phyloP scores from a whole-genome alignment of 2,329 filamentous ascomycete genomes.

The Fusarium clavum region DNA sequence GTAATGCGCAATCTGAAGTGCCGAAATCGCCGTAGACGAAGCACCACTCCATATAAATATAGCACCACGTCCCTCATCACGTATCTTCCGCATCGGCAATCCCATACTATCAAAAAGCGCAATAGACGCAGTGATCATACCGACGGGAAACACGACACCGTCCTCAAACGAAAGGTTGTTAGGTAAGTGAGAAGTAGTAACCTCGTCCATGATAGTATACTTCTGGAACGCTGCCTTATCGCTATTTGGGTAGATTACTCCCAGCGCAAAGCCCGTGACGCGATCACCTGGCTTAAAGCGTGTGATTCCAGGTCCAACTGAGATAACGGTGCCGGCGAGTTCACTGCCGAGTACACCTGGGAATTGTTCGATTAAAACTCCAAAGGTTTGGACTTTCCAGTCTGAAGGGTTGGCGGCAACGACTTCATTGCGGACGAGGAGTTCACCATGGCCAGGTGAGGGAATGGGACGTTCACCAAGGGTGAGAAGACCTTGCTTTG shows the following conservation, averaged over 20 bases:
- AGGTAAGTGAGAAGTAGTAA: accelerated
- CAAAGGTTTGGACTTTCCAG: slow-evolving; percentile 51
- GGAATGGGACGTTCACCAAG: background rate
- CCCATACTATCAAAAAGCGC: background rate
- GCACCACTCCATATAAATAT: slow-evolving; percentile 51
- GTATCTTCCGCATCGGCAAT: slow-evolving; percentile 25
- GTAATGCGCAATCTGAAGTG: slow-evolving; percentile 22
- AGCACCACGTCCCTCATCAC: slow-evolving; percentile 38
- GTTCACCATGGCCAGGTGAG: background rate
- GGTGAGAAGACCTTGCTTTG: accelerated
- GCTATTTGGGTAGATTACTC: slow-evolving; percentile 46
- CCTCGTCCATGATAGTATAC: slow-evolving; percentile 44
- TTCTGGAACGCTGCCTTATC: slow-evolving; percentile 52
- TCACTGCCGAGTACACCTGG: slow-evolving; percentile 35
- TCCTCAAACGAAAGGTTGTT: slow-evolving; percentile 41
- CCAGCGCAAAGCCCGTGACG: slow-evolving; percentile 48
- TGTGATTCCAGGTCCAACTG: slow-evolving; percentile 2
- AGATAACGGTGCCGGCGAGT: slow-evolving; percentile 19
- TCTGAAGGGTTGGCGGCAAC: slow-evolving; percentile 52
- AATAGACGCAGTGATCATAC: slow-evolving; percentile 4
- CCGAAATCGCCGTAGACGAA: slow-evolving; percentile 34
- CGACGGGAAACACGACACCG: slow-evolving; percentile 12
- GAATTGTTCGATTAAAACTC: slow-evolving; percentile 36
- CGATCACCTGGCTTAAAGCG: slow-evolving; percentile 29
- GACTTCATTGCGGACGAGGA: slow-evolving; percentile 11